phyloP scores from a whole-genome alignment of 192 early-diverging fungal genomes.

The Entomortierella beljakovae region DNA sequence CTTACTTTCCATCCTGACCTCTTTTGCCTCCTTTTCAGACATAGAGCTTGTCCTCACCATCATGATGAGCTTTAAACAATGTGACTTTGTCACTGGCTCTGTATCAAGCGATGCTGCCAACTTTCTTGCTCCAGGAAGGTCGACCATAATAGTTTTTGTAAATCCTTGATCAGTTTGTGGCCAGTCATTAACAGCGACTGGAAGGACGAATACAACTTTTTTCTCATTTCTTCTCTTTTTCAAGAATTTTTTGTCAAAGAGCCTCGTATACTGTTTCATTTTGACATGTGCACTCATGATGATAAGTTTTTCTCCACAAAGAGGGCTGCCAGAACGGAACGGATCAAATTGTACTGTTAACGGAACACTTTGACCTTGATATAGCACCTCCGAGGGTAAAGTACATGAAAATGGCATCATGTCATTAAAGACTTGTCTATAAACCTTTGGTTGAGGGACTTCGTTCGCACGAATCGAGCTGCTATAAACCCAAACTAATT shows the following conservation, averaged over 20 bases:
- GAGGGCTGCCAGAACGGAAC: slow-evolving; percentile 11
- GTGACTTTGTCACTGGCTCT: slow-evolving; percentile 14
- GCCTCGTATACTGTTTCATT: slow-evolving; percentile 39
- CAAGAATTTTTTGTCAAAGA: slow-evolving; percentile 12
- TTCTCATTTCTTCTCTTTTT: slow-evolving; percentile 20
- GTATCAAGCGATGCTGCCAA: slow-evolving; percentile 25
- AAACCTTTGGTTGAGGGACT: slow-evolving; percentile 23
- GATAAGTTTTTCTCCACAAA: slow-evolving; percentile 21
- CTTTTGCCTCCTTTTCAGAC: slow-evolving; percentile 28
- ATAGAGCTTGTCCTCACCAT: slow-evolving; percentile 19
- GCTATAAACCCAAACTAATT: slow-evolving; percentile 42
- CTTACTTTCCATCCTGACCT: slow-evolving; percentile 42
- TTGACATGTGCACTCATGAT: slow-evolving; percentile 23
- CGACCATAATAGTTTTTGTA: slow-evolving; percentile 29
- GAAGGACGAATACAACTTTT: slow-evolving; percentile 17
- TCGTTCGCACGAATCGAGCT: slow-evolving; percentile 7
- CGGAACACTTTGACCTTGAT: slow-evolving; percentile 35
- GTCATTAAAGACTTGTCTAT: slow-evolving; percentile 32
- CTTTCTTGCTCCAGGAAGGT: slow-evolving; percentile 26
- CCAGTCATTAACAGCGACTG: slow-evolving; percentile 24
- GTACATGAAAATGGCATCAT: slow-evolving; percentile 19
- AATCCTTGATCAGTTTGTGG: slow-evolving; percentile 23
- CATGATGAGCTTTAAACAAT: slow-evolving; percentile 48
- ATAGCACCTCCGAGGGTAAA: slow-evolving; percentile 33
- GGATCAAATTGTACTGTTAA: slow-evolving; percentile 30